phyloP scores from a whole-genome alignment of 1,284 basidiomycete species.

The Bondarzewia mesenterica region DNA sequence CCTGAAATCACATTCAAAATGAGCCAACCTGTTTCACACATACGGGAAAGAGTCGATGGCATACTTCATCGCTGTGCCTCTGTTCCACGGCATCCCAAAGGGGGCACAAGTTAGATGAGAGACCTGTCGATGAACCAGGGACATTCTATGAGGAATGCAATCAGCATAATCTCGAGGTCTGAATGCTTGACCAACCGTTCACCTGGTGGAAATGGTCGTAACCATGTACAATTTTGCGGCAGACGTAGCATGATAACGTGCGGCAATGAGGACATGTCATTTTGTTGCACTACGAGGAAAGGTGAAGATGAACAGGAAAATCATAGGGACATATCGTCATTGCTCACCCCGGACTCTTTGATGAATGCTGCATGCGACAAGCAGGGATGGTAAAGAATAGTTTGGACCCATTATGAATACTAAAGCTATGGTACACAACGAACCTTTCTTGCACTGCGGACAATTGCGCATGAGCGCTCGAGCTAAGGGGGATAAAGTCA shows the following conservation, averaged over 20 bases:
- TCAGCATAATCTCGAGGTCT: not conserved
- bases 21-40: not conserved
- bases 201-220: conserved; percentile 75
- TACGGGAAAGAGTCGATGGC: conserved; percentile 11
- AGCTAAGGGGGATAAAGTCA: conserved; percentile 31
- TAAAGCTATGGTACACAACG: conserved; percentile 12
- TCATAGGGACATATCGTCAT: not conserved
- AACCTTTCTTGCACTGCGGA: conserved; percentile 70
- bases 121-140: conserved; percentile 6
- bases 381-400: not conserved
- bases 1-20: conserved; percentile 30
- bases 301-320: conserved; percentile 1
- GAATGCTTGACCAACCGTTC: conserved; percentile 8
- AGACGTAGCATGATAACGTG: conserved; percentile 73
- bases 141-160: conserved; percentile 11
- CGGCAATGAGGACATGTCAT: conserved; percentile 67
- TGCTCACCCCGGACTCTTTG: conserved; percentile 62
- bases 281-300: conserved; percentile 67
- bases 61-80: conserved; percentile 58
- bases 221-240: conserved; percentile 58
- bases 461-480: conserved; percentile 79
- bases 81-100: conserved; percentile 68
- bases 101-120: conserved; percentile 39
- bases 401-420: conserved; percentile 8
- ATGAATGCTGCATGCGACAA: conserved; percentile 64